Base-by-base conservation (phyloP, 345 rosid species). In the Dipteronia dyeriana region DNA sequence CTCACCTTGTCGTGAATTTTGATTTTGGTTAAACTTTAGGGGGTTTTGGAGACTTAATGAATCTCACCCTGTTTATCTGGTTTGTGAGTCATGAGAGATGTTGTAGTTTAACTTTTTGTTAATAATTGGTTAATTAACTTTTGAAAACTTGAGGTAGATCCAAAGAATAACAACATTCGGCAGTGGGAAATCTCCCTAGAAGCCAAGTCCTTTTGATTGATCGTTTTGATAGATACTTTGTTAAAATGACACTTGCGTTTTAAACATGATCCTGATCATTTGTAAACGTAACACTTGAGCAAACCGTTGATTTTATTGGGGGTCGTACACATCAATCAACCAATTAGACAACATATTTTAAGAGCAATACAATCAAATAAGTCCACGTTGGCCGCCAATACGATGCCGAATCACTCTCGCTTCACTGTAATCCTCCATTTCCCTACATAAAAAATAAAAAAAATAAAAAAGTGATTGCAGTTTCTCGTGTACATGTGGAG, bases 381-480 rank as follows among this genome's bases (percentile, higher is more conserved):
- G 38, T 17, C 41, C 76, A 73, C 68, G 76, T 23, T 13, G 47
- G 76, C 22, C 13, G 16, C 12, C 7, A 7, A 14, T 0, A 45
- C 3, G 23, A 68, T 20, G 63, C 9, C n/a, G 23, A 23, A 49
- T 1, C 2, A 23, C 9, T 17, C 22, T 10, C 19, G 60, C 23
- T 8, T 0, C 22, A 38, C 23, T 31, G 29, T 20, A 71, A 20
- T 34, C n/a, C n/a, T n/a, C 23, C 41, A 20, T n/a, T 68, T 71
- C 45, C 38, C 51, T 19, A 34, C 38, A 34, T 17, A 60, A 73
- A 19, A 73, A 19, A 20, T 62, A 74, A 74, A 23, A 45, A 60
- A 73, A 19, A 73, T 11, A 20, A 74, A 74, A 74, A 23, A 45
- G 69, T 45, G 60, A 74, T 61, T 23, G 76, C 41, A 10, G 68